phyloP scores from a whole-genome alignment of 805 yeast species.

The Kluyveromyces aestuarii region DNA sequence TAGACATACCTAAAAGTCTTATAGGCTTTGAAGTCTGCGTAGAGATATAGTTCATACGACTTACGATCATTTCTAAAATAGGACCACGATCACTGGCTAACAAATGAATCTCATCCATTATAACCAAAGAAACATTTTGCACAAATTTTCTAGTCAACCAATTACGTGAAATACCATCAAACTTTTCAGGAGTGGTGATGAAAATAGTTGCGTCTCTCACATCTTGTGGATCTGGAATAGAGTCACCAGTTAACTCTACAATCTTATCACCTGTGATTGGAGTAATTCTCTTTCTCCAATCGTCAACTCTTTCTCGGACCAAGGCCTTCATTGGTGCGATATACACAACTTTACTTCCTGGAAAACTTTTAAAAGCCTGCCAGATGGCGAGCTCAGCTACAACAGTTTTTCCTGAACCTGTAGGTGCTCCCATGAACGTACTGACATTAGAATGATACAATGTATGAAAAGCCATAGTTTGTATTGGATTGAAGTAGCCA shows the following conservation, averaged over 20 bases:
- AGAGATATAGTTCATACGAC: slow-evolving; percentile 55
- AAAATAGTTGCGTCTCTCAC: slow-evolving; percentile 76
- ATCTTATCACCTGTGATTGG: slow-evolving; percentile 89
- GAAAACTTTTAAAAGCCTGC: slow-evolving; percentile 84
- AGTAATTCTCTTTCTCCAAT: slow-evolving; percentile 67
- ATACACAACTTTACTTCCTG: slow-evolving; percentile 78
- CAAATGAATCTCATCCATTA: slow-evolving; percentile 94
- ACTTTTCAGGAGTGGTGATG: slow-evolving; percentile 92
- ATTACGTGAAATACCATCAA: slow-evolving; percentile 96
- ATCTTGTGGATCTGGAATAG: slow-evolving; percentile 79
- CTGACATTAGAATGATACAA: slow-evolving; percentile 70
- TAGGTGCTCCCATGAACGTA: slow-evolving; percentile 93
- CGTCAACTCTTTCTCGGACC: slow-evolving; percentile 94
- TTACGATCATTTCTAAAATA: slow-evolving; percentile 89
- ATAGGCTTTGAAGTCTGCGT: slow-evolving; percentile 79
- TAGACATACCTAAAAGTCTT: slow-evolving; percentile 83
- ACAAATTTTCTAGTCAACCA: slow-evolving; percentile 78
- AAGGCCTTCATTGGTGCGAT: slow-evolving; percentile 91
- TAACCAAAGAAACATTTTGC: slow-evolving; percentile 72
- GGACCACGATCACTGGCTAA: slow-evolving; percentile 98
- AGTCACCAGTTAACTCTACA: slow-evolving; percentile 88
- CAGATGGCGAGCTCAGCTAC: slow-evolving; percentile 96
- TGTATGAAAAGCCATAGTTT: slow-evolving; percentile 91
- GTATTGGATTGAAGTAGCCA: slow-evolving; percentile 94
- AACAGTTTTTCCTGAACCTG: slow-evolving; percentile 96